phyloP scores from a whole-genome alignment of 352 stramenopile species.

The Phytopythium aichiense region DNA sequence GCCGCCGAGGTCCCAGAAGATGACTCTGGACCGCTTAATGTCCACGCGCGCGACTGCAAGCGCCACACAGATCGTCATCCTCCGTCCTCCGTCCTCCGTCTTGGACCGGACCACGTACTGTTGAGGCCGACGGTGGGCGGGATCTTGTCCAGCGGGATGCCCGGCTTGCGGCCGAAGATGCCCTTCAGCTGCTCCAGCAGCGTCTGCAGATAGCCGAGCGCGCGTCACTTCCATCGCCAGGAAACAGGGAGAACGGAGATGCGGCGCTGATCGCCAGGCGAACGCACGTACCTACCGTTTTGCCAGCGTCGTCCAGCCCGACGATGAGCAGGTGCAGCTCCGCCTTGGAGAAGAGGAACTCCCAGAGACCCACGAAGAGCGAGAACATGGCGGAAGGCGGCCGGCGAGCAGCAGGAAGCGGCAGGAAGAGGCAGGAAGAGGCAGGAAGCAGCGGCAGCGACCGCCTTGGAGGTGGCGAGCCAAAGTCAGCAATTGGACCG shows the following conservation, averaged over 20 bases:
- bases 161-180: constrained; percentile 85
- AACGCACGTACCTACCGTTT: constrained; percentile 78
- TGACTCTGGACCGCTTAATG: constrained; percentile 79
- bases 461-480: too few species aligned
- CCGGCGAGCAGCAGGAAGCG: background rate
- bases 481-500: too few species aligned
- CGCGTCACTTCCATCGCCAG: too few species aligned
- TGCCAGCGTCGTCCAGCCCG: constrained; percentile 89
- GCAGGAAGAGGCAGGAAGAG: background rate
- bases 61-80: background rate
- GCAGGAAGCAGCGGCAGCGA: too few species aligned
- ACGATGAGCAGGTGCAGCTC: constrained; percentile 91
- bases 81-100: too few species aligned
- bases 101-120: constrained; percentile 26
- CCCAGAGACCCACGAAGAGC: constrained; percentile 75
- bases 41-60: constrained; percentile 70
- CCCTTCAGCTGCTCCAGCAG: constrained; percentile 89
- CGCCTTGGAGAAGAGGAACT: constrained; percentile 82
- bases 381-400: constrained; percentile 64
- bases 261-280: background rate
- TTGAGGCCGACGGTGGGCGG: constrained; percentile 90
- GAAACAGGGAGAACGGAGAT: background rate
- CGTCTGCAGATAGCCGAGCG: constrained; percentile 33
- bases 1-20: constrained; percentile 92
- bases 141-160: constrained; percentile 90